These are phyloP conservation scores for Corynespora cassiicola DNA, from an alignment of 2,329 filamentous ascomycete species.

Conservation along the genomic window DNA sequence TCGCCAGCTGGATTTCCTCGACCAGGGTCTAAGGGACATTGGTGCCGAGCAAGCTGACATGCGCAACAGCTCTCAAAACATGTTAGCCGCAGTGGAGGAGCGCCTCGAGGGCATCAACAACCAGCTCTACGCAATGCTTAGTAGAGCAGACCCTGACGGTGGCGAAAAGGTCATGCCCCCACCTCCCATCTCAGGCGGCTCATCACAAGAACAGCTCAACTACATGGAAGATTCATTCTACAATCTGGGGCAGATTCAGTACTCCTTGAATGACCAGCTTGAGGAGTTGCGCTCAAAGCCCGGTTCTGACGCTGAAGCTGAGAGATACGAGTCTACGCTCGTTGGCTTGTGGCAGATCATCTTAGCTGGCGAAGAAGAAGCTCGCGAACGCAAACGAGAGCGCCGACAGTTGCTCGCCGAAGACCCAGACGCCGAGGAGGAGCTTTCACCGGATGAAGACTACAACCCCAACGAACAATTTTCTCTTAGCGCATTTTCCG, in stretches of 20 bases:
- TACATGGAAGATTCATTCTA: slow-evolving; percentile 70
- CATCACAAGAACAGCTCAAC: slow-evolving; percentile 70
- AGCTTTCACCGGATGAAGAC: slow-evolving; percentile 67
- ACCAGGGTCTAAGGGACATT: slow-evolving; percentile 68
- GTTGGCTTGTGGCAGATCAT: slow-evolving; percentile 62
- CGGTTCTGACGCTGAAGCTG: slow-evolving; percentile 23
- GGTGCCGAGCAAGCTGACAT: slow-evolving; percentile 59
- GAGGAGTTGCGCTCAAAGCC: slow-evolving; percentile 30
- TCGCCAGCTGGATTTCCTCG: slow-evolving; percentile 74
- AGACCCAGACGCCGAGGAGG: slow-evolving; percentile 65
- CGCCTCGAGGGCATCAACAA: slow-evolving; percentile 62
- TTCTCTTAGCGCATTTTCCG: slow-evolving; percentile 76
- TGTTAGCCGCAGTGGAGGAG: slow-evolving; percentile 43
- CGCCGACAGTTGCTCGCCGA: slow-evolving; percentile 51
- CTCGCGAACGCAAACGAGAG: slow-evolving; percentile 45
- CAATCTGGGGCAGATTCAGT: slow-evolving; percentile 44
- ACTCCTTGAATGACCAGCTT: slow-evolving; percentile 36
- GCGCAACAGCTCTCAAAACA: slow-evolving; percentile 33
- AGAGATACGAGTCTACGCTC: slow-evolving; percentile 59
- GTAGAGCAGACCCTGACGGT: slow-evolving; percentile 58
- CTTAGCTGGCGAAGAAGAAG: slow-evolving; percentile 48
- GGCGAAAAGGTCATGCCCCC: slow-evolving; percentile 61
- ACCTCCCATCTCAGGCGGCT: slow-evolving; percentile 63
- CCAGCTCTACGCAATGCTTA: slow-evolving; percentile 61
- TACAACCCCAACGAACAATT: slow-evolving; percentile 67